Conservation (phyloP, 2,329 filamentous ascomycete genomes). For the Alternaria triticina region DNA sequence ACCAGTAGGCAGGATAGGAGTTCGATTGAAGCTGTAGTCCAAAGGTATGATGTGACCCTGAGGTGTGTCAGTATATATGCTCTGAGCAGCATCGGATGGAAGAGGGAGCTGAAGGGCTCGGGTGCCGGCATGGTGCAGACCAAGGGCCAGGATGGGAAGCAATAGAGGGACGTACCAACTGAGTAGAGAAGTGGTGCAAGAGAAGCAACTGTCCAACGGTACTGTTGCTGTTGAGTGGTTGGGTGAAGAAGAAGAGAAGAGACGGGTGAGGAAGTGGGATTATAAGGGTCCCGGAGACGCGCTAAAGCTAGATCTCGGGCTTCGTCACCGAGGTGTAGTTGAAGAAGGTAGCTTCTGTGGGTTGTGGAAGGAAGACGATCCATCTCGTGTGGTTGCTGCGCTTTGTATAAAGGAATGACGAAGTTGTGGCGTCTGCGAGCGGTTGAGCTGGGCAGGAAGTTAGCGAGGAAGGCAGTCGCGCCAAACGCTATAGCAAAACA, state of each 20-base stretch:
- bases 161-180: not conserved
- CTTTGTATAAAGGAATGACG: not conserved
- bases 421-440: not conserved
- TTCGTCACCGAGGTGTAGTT: not conserved
- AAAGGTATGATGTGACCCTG: not conserved
- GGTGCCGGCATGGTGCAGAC: not conserved
- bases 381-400: not conserved
- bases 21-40: not conserved
- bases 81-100: not conserved
- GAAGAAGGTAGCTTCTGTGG: not conserved
- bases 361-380: not conserved
- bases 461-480: not conserved
- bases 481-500: not conserved
- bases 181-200: not conserved
- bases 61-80: not conserved
- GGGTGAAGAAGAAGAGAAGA: slow-evolving; percentile 15
- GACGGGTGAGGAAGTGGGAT: slow-evolving; percentile 1
- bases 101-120: not conserved
- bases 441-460: not conserved
- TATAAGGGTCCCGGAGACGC: slow-evolving; percentile 5
- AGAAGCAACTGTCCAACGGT: not conserved
- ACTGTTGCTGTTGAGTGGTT: slow-evolving; percentile 1
- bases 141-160: not conserved
- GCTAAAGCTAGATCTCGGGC: not conserved
- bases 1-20: not conserved